Evolutionary conservation across 768 basidiomycete genomes (phyloP).

Genomic region (Ramaria sp.): DNA sequence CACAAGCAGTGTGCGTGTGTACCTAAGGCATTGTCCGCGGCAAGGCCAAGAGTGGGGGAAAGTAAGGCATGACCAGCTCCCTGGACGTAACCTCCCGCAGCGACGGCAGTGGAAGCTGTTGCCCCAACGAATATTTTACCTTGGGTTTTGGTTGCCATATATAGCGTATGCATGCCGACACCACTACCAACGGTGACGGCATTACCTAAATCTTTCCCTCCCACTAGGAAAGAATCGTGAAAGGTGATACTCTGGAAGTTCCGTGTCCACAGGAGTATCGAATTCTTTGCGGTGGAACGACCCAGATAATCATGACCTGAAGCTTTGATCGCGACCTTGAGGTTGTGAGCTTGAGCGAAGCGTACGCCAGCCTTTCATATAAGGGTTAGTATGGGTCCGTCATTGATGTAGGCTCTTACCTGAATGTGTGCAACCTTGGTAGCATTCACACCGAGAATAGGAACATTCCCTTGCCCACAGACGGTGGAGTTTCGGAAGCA

Average conservation of each 20-base stretch:
- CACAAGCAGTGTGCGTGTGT: no score
- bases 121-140: conserved; percentile 36
- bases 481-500: conserved; percentile 6
- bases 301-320: conserved; percentile 28
- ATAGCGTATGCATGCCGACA: conserved; percentile 36
- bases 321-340: conserved; percentile 6
- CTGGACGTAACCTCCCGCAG: conserved; percentile 37
- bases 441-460: conserved; percentile 2
- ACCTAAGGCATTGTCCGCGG: conserved; percentile 1
- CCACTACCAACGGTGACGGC: conserved; percentile 28
- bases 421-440: not conserved
- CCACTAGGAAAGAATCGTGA: conserved; percentile 20
- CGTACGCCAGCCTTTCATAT: conserved; percentile 1
- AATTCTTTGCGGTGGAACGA: conserved; percentile 26
- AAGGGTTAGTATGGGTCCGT: not conserved
- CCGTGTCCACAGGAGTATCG: conserved; percentile 32
- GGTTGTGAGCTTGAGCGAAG: conserved; percentile 6
- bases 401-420: not conserved
- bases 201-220: conserved; percentile 17
- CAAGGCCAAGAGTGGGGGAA: conserved; percentile 32
- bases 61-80: conserved; percentile 38
- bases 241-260: conserved; percentile 28
- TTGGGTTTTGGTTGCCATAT: conserved; percentile 27
- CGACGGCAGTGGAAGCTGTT: conserved; percentile 30
- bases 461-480: conserved; percentile 3